Evolutionary conservation across 2,329 filamentous ascomycete species (phyloP).

Genomic region (Exophiala xenobiotica): DNA sequence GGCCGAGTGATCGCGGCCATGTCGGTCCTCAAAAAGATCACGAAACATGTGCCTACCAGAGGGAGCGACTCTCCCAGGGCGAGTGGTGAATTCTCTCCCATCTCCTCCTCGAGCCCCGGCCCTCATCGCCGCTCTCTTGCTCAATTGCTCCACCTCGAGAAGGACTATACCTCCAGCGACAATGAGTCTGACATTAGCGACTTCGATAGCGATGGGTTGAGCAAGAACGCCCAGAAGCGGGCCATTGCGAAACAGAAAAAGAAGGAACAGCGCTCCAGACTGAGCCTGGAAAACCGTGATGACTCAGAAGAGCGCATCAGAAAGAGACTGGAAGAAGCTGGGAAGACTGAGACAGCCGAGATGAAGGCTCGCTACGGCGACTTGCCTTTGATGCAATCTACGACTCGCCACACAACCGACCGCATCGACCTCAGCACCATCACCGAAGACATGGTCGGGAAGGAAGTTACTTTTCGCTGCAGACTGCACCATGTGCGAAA

Average conservation of each 20-base stretch:
- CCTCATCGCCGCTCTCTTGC: conserved; percentile 43
- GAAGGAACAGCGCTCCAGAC: conserved; percentile 39
- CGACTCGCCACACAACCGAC: conserved; percentile 48
- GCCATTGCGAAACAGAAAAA: conserved; percentile 41
- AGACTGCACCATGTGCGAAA: conserved; percentile 76
- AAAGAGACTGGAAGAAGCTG: conserved; percentile 50
- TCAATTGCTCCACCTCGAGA: conserved; percentile 38
- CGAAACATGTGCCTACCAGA: conserved; percentile 37
- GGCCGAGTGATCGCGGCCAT: conserved; percentile 10
- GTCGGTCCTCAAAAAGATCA: conserved; percentile 33
- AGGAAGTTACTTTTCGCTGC: conserved; percentile 66
- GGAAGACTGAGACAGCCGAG: conserved; percentile 56
- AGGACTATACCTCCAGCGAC: conserved; percentile 42
- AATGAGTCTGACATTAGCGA: conserved; percentile 35
- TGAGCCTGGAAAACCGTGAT: conserved; percentile 45
- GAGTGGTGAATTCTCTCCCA: conserved; percentile 20
- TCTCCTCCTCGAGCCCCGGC: conserved; percentile 32
- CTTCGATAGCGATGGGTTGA: conserved; percentile 38
- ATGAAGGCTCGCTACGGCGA: conserved; percentile 60
- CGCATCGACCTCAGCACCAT: conserved; percentile 54
- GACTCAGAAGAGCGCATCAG: conserved; percentile 41
- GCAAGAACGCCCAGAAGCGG: conserved; percentile 48
- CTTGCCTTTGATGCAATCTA: conserved; percentile 59
- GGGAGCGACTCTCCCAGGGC: conserved; percentile 26
- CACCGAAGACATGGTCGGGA: conserved; percentile 53